Percentiles rank a stretch among this genome's conserved stretches.
Conservation (phyloP, 352 stramenopile species). For the Discostella stelligera region DNA sequence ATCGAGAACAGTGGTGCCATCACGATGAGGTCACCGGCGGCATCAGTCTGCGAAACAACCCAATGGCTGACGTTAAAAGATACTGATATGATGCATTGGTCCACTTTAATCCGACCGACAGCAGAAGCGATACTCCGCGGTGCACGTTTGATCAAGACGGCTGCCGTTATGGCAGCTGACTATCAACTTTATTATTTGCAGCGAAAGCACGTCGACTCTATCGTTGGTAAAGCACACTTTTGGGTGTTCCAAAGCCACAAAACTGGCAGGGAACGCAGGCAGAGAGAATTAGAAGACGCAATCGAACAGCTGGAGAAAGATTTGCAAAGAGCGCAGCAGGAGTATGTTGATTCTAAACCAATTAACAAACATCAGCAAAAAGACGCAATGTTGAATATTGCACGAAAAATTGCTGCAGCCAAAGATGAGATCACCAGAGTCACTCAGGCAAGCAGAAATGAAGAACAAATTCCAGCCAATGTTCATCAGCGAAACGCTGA, state of each 20-base stretch:
- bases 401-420: slow-evolving; percentile 48
- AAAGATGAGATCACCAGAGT: slow-evolving; percentile 50
- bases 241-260: slow-evolving; percentile 17
- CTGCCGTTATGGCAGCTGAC: slow-evolving; percentile 58
- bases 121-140: slow-evolving; percentile 63
- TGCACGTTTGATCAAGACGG: slow-evolving; percentile 54
- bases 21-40: background rate
- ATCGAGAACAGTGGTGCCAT: background rate
- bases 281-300: slow-evolving; percentile 47
- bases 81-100: slow-evolving; percentile 17
- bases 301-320: slow-evolving; percentile 46
- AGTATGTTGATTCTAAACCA: slow-evolving; percentile 47
- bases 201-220: slow-evolving; percentile 28
- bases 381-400: slow-evolving; percentile 60
- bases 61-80: background rate
- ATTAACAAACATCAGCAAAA: slow-evolving; percentile 66
- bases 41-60: background rate
- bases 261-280: slow-evolving; percentile 15
- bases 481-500: slow-evolving; percentile 80
- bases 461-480: background rate
- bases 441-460: slow-evolving; percentile 22
- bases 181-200: slow-evolving; percentile 56
- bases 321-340: slow-evolving; percentile 65
- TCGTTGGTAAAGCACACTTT: slow-evolving; percentile 15
- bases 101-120: slow-evolving; percentile 55